Evolutionary conservation across 23 red algal species (phyloP), one percentile per base, ranked within the genome.

Genomic region (Gracilaria domingensis): DNA sequence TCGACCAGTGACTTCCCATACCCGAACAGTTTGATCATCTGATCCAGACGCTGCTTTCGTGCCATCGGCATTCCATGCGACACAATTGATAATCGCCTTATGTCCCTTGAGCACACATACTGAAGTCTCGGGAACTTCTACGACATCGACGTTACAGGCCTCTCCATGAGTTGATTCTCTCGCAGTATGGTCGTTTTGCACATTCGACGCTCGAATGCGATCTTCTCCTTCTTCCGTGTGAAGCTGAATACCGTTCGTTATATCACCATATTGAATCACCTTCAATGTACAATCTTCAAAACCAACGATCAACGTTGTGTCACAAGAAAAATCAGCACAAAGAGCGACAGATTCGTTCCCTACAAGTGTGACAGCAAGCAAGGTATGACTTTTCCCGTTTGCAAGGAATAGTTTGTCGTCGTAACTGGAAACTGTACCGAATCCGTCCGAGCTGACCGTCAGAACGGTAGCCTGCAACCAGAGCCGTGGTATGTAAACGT

Each of bases 1-100:
- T 48, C 45, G 7, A 48, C 45, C 45, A 48, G 5, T 48, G 5
- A 48, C 45, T 48, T 48, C 45, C 45, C 45, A 48, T 48, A 48
- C 12, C 29, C 85, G 72, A 7, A 88, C 92, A 24, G 92, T 87
- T 42, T 80, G 50, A 47, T 94, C 92, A 44, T 82, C 82, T 34
- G 83, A 88, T 40, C 92, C 92, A 30, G 83, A 88, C 1, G 82
- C 92, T 2, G 89, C 70, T 12, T 51, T 26, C 24, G 71, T 83
- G 29, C 83, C 83, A 50, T 94, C 92, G 28, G 47, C 21, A 13
- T 54, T 87, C 58, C 80, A 54, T 34, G 75, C 84, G 4, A 94
- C 77, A 29, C 82, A 83, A 16, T 87, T 87, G 49, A 94, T 84
- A 36, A 75, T 51, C 79, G 65, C 84, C 9, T 82, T 38, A 65